Evolutionary conservation across 257 asterid genomes (phyloP).

Genomic region (Solanum arcanum): DNA sequence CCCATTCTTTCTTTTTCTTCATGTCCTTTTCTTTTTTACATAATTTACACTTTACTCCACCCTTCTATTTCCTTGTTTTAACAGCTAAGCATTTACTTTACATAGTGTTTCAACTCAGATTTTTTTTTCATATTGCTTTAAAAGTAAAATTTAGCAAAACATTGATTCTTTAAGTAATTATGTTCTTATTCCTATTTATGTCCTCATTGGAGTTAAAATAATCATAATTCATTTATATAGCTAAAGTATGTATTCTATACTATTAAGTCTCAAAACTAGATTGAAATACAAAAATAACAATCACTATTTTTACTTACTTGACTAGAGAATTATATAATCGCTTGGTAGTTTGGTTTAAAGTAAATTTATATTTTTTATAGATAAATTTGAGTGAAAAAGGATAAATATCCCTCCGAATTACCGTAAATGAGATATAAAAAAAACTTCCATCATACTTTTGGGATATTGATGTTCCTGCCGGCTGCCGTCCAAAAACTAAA

Average conservation of each 20-base stretch:
- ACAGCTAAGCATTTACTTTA: neutral
- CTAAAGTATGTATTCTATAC: neutral
- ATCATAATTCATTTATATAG: neutral
- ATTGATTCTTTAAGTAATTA: neutral
- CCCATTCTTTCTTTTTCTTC: neutral
- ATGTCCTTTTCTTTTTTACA: neutral
- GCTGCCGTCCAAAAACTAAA: too few relatives aligned
- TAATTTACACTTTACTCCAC: neutral
- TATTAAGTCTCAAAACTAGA: neutral
- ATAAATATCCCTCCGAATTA: too few relatives aligned
- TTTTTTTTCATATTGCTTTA: neutral
- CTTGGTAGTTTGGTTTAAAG: neutral
- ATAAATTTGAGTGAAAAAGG: neutral
- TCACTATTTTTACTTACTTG: neutral
- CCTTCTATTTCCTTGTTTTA: neutral
- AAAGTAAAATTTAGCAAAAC: neutral
- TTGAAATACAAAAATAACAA: neutral
- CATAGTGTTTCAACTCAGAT: neutral
- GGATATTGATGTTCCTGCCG: too few relatives aligned
- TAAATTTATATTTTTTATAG: neutral
- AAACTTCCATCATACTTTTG: too few relatives aligned
- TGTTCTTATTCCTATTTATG: neutral
- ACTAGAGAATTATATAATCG: neutral
- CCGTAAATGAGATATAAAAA: too few relatives aligned
- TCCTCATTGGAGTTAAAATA: neutral